Conservation (phyloP, 805 yeast genomes). For the Schwanniomyces pseudopolymorphus region DNA sequence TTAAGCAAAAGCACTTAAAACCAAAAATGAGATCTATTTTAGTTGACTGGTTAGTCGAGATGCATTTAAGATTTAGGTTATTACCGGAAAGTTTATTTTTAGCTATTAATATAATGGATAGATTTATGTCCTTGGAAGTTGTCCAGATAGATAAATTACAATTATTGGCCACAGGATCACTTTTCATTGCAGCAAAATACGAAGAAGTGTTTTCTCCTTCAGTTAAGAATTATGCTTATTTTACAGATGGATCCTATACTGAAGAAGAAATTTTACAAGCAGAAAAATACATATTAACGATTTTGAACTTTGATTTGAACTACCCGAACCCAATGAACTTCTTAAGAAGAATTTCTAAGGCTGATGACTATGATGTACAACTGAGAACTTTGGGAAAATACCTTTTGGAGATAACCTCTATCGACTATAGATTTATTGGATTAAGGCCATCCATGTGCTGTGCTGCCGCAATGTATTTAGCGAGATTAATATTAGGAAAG, state of each 20-base stretch:
- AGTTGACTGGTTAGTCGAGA: slow-evolving; percentile 93
- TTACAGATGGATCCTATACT: slow-evolving; percentile 81
- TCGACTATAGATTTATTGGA: slow-evolving; percentile 74
- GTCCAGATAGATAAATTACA: slow-evolving; percentile 81
- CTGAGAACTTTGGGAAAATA: slow-evolving; percentile 85
- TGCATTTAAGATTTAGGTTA: slow-evolving; percentile 78
- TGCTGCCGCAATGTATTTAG: slow-evolving; percentile 85
- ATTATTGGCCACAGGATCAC: slow-evolving; percentile 78
- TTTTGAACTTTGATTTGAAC: slow-evolving; percentile 70
- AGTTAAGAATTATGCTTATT: slow-evolving; percentile 79
- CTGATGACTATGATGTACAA: slow-evolving; percentile 84
- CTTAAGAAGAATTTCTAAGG: slow-evolving; percentile 82
- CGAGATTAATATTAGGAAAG: slow-evolving; percentile 70
- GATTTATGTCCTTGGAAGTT: slow-evolving; percentile 73
- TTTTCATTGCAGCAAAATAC: slow-evolving; percentile 88
- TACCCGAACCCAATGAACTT: slow-evolving; percentile 92
- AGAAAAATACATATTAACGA: slow-evolving; percentile 74
- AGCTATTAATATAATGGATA: slow-evolving; percentile 83
- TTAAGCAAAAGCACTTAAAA: slow-evolving; percentile 62
- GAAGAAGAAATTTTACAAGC: slow-evolving; percentile 81
- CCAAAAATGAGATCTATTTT: slow-evolving; percentile 84
- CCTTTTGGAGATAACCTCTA: slow-evolving; percentile 70
- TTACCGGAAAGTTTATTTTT: slow-evolving; percentile 83
- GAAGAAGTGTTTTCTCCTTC: slow-evolving; percentile 91
- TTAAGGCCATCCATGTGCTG: slow-evolving; percentile 74